These are phyloP conservation scores for Kwoniella shandongensis DNA, from an alignment of 768 basidiomycete species.

Conservation along the genomic window DNA sequence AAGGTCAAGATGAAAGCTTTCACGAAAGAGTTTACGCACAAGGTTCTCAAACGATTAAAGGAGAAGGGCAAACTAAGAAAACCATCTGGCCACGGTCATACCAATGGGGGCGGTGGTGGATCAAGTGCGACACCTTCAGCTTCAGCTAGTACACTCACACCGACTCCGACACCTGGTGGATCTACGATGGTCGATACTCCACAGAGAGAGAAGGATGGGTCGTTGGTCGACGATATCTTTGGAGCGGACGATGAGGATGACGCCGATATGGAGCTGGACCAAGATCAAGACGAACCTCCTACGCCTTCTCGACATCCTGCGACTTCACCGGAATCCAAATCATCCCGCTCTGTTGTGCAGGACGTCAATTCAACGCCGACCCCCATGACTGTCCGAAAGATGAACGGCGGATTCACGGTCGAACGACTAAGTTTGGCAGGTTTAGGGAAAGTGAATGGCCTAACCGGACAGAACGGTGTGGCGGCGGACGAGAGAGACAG, in stretches of 20 bases:
- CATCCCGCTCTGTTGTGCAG: background rate
- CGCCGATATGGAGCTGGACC: conserved; percentile 16
- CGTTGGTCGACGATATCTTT: conserved; percentile 26
- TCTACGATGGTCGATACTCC: conserved; percentile 8
- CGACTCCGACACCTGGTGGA: conserved; percentile 7
- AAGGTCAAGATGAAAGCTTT: conserved; percentile 86
- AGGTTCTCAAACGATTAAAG: conserved; percentile 58
- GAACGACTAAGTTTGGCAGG: conserved; percentile 10
- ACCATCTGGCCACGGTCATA: background rate
- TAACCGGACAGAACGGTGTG: background rate
- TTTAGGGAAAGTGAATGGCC: conserved; percentile 17
- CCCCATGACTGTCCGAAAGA: conserved; percentile 6
- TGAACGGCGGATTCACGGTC: conserved; percentile 20
- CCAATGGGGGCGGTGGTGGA: background rate
- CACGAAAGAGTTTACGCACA: conserved; percentile 82
- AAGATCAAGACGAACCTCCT: background rate
- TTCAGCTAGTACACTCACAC: conserved; percentile 5
- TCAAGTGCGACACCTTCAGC: conserved; percentile 4
- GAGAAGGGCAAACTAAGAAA: conserved; percentile 42
- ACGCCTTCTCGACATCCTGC: background rate
- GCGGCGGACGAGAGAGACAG: background rate
- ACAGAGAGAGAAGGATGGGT: background rate
- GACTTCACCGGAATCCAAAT: conserved; percentile 1
- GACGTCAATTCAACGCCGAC: conserved; percentile 10
- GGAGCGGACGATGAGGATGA: conserved; percentile 22